Base-by-base conservation (phyloP, 768 basidiomycete genomes). In the Suillus spraguei region DNA sequence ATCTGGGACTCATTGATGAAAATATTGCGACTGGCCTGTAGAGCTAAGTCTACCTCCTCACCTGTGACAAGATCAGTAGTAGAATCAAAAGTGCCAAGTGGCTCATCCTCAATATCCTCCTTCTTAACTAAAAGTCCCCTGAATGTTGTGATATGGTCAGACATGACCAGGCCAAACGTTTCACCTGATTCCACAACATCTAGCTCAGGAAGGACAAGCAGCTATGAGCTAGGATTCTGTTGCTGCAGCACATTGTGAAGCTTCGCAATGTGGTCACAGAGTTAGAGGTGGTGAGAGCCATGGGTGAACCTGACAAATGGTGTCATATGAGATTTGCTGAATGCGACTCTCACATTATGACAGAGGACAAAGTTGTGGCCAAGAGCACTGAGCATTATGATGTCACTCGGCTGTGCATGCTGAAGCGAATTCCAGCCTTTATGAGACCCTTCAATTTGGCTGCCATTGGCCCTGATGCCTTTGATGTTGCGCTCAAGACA, bases 361-460 rank as follows among this genome's bases (percentile, higher is more conserved):
- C 65, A 66, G 5, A 69, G 65, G 3, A 74, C 67, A 39, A 68
- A 69, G 60, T 76, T 69, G 9, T 69, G 67, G 2, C 63, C n/a
- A 0, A 75, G 69, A 0, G 60, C 47, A 0, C 44, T 14, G 14
- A 76, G 59, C 14, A 67, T 60, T 4, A 55, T 64, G 0, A 77
- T 46, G 1, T 75, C 71, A 35, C 72, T 70, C 0, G 76, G 66
- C 17, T 66, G 58, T 1, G 67, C 55, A 0, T 66, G 58, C 56
- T 68, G 65, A 0, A 76, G 33, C 2, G 59, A 35, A 42, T 76
- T 76, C 74, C 71, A 76, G 0, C 64, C 70, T 46, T 75, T 76
- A 60, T 75, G 74, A 2, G 62, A 68, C 0, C 70, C 72, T 33
- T 77, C 70, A 13, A 77, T 75, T 1, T 65, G 68, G 17, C 72